These are phyloP conservation scores for Thelonectria rubi DNA, from an alignment of 2,329 filamentous ascomycete genomes.

Conservation along the genomic window DNA sequence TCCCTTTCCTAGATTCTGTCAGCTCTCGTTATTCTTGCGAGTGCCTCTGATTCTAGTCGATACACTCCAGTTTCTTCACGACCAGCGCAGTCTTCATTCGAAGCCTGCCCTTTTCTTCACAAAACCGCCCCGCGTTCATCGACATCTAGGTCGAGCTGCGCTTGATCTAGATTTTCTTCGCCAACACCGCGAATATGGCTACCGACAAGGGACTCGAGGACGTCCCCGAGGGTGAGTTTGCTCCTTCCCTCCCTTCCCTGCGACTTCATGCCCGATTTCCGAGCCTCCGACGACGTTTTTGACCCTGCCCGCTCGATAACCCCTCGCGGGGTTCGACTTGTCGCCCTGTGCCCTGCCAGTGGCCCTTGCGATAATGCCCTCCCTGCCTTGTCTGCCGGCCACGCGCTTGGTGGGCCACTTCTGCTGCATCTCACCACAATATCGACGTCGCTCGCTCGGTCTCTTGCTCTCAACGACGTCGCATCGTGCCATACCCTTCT, in stretches of 20 bases:
- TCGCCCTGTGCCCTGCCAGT: slow-evolving; percentile 23
- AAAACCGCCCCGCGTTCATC: slow-evolving; percentile 51
- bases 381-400: slow-evolving; percentile 20
- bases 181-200: slow-evolving; percentile 91
- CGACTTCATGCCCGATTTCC: slow-evolving; percentile 16
- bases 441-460: slow-evolving; percentile 25
- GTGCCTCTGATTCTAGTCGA: slow-evolving; percentile 60
- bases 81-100: slow-evolving; percentile 47
- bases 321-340: slow-evolving; percentile 22
- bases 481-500: slow-evolving; percentile 1
- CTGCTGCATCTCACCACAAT: slow-evolving; percentile 20
- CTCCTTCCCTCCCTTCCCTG: slow-evolving; percentile 13
- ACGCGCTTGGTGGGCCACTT: slow-evolving; percentile 27
- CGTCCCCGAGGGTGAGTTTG: slow-evolving; percentile 86
- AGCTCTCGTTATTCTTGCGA: slow-evolving; percentile 56
- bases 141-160: slow-evolving; percentile 76
- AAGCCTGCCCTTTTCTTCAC: slow-evolving; percentile 51
- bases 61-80: slow-evolving; percentile 40
- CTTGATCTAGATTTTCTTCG: slow-evolving; percentile 74
- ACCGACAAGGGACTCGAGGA: slow-evolving; percentile 98
- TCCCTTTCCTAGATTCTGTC: slow-evolving; percentile 53
- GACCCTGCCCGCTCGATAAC: slow-evolving; percentile 27
- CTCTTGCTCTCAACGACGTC: slow-evolving; percentile 7
- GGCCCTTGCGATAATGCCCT: slow-evolving; percentile 21
- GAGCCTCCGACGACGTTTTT: slow-evolving; percentile 18